Evolutionary conservation across 2,329 filamentous ascomycete genomes (phyloP).

Genomic region (Calonectria honghensis): DNA sequence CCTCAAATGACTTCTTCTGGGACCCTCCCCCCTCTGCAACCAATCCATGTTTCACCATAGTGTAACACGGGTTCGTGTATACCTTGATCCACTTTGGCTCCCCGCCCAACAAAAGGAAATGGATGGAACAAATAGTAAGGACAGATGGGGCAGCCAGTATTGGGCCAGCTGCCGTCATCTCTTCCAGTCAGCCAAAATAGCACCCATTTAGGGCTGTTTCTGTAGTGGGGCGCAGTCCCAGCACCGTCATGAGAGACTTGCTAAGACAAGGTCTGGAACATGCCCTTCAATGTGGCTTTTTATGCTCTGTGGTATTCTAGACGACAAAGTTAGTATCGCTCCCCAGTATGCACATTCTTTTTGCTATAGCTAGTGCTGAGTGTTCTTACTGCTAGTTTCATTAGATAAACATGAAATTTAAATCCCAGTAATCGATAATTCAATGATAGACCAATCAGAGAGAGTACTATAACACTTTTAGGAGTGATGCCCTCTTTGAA

Average conservation of each 20-base stretch:
- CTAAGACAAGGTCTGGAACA: background rate
- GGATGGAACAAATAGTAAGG: background rate
- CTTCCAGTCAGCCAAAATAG: background rate
- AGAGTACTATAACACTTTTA: too few species aligned
- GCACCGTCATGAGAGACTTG: background rate
- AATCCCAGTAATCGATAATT: background rate
- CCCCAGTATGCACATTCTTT: background rate
- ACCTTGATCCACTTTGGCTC: background rate
- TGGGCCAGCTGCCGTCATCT: background rate
- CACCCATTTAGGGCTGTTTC: background rate
- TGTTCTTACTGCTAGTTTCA: background rate
- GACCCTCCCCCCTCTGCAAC: background rate
- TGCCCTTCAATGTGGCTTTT: background rate
- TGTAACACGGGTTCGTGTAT: background rate
- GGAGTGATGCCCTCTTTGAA: background rate
- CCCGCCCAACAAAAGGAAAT: background rate
- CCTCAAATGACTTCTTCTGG: background rate
- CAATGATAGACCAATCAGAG: background rate
- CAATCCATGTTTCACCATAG: background rate
- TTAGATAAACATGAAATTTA: background rate
- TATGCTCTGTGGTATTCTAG: background rate
- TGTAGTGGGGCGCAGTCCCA: background rate
- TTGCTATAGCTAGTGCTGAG: background rate
- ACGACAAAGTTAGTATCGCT: background rate
- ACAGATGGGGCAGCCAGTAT: background rate